Percentiles rank a stretch among this genome's conserved stretches.
Conservation (phyloP, 106 monocot species). For the Acorus calamus region DNA sequence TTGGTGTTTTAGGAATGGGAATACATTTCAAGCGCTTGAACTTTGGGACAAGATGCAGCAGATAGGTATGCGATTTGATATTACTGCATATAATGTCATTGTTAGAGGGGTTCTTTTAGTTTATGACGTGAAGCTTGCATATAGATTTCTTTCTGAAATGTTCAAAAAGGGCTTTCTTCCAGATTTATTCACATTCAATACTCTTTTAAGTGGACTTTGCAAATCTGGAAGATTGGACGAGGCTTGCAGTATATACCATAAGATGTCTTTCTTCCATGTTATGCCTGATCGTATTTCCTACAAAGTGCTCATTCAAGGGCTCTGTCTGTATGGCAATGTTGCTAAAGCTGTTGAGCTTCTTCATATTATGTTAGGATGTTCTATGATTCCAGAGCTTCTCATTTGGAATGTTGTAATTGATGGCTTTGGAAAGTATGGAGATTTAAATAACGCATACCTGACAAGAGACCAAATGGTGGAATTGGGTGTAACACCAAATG, state of each 20-base stretch:
- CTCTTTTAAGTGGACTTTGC: conserved; percentile 37
- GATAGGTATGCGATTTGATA: conserved; percentile 29
- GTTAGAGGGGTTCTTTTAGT: conserved; percentile 52
- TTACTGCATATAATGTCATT: conserved; percentile 56
- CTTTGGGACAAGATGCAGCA: conserved; percentile 37
- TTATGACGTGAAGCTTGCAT: conserved; percentile 38
- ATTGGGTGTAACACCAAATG: conserved; percentile 45
- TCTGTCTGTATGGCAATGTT: conserved; percentile 34
- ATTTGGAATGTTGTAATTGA: conserved; percentile 67
- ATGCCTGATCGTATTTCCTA: conserved; percentile 43
- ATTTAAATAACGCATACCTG: conserved; percentile 21
- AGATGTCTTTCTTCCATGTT: conserved; percentile 35
- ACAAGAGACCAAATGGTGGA: conserved; percentile 45
- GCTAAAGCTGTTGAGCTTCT: conserved; percentile 29
- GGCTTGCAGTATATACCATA: conserved; percentile 36
- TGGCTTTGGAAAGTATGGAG: conserved; percentile 47
- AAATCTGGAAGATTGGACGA: conserved; percentile 43
- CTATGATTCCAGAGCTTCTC: conserved; percentile 29
- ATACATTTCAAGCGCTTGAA: conserved; percentile 38
- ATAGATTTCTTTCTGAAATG: conserved; percentile 46
- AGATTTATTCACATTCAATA: conserved; percentile 68
- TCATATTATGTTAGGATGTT: conserved; percentile 28
- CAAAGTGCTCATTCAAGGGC: conserved; percentile 40
- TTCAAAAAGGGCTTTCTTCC: conserved; percentile 63
- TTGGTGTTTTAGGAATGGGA: conserved; percentile 39